Evolutionary conservation across 2,329 filamentous ascomycete species (phyloP), one percentile per base, ranked within the genome.

Genomic region (Bipolaris cookei): DNA sequence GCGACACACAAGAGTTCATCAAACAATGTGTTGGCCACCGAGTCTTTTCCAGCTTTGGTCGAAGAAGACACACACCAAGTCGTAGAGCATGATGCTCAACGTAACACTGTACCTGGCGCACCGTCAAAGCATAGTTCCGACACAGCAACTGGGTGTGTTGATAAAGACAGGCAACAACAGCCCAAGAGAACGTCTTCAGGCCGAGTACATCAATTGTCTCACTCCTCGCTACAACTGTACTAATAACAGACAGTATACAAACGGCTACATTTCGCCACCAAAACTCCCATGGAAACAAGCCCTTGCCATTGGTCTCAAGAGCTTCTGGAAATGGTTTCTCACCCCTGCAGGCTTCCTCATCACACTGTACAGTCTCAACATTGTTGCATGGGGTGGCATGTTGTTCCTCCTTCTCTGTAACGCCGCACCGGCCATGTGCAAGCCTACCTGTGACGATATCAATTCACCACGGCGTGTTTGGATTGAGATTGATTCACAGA

Each of bases 311-410:
- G 85, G 83, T 1, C 69, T 87, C 11, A 78, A 82, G 25, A 83
- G 85, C 0, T 91, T 90, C 70, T 88, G 86, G 86, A 83, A 85
- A 50, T 96, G 91, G 79, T 85, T 90, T 66, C 79, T 84, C 35
- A 96, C 91, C 0, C 89, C 89, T 0, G 76, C 90, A 52, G 91
- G 92, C 2, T 92, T 95, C 72, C 79, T 91, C 51, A 85, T 94
- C 38, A 90, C 88, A 2, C 74, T 96, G 5, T 96, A 96, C 75
- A 87, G 89, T 11, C 83, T 95, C 55, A 93, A 94, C 62, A 84
- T 96, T 18, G 86, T 96, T 8, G 92, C 90, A 0, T 96, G 92
- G 92, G 92, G 92, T 49, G 91, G 90, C 56, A 96, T 96, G 92
- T 82, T 96, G 32, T 96, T 96, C 77, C 80, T 96, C 16, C 81